phyloP scores from a whole-genome alignment of 2,329 filamentous ascomycete genomes.

The Diplodia sapinea region DNA sequence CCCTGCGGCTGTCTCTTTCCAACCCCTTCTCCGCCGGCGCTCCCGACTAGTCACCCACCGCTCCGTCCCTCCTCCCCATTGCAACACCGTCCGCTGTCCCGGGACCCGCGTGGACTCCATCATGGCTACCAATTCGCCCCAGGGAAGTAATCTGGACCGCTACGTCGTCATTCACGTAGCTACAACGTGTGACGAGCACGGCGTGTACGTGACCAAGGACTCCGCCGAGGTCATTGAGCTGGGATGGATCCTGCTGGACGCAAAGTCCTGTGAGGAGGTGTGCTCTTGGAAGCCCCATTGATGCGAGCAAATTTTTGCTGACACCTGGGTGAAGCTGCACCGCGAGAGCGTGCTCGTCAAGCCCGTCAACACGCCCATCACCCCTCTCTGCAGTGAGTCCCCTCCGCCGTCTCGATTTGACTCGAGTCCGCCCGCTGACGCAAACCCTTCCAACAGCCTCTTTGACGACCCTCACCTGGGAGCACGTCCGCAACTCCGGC shows the following conservation, averaged over 20 bases:
- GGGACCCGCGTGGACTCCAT: conserved; percentile 28
- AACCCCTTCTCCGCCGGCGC: conserved; percentile 31
- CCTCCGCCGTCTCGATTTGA: conserved; percentile 22
- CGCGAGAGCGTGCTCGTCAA: conserved; percentile 97
- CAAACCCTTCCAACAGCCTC: conserved; percentile 69
- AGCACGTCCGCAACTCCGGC: conserved; percentile 96
- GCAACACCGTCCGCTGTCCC: conserved; percentile 20
- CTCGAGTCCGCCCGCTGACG: conserved; percentile 24
- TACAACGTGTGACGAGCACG: conserved; percentile 98
- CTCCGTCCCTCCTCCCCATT: conserved; percentile 30
- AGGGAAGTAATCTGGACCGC: conserved; percentile 71
- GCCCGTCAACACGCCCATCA: conserved; percentile 98
- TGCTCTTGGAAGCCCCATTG: conserved; percentile 32
- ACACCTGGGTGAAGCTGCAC: conserved; percentile 70
- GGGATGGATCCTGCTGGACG: conserved; percentile 94
- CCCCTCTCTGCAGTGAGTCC: conserved; percentile 92
- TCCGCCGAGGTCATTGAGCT: conserved; percentile 99
- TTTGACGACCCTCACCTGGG: conserved; percentile 97
- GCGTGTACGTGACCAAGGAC: conserved; percentile 98
- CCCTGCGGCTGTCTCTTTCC: conserved; percentile 26
- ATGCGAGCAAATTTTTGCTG: conserved; percentile 38
- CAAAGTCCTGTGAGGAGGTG: conserved; percentile 91
- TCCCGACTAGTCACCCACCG: conserved; percentile 28
- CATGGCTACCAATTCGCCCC: conserved; percentile 42
- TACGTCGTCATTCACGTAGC: conserved; percentile 99